These are phyloP conservation scores for Ambrosia trifida DNA, from an alignment of 129 eudicot species.

Conservation along the genomic window DNA sequence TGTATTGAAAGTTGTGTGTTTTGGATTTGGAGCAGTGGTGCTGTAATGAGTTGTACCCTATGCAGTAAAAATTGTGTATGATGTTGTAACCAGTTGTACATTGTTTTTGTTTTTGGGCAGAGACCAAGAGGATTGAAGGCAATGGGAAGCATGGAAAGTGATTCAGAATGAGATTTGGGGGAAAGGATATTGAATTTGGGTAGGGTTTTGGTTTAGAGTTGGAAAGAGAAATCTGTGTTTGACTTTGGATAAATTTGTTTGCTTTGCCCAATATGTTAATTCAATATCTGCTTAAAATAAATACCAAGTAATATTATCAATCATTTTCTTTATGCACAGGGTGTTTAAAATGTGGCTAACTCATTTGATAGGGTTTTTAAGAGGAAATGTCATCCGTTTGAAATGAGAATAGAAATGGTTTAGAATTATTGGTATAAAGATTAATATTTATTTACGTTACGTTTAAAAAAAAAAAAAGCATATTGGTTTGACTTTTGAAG, in stretches of 20 bases:
- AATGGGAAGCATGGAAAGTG: conserved; percentile 77
- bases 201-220: conserved; percentile 30
- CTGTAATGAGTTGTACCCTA: conserved; percentile 14
- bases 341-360: too few relatives aligned
- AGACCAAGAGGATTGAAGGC: conserved; percentile 84
- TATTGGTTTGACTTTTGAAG: background rate
- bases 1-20: background rate
- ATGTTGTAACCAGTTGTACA: conserved; percentile 19
- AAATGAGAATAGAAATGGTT: background rate
- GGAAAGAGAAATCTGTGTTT: conserved; percentile 18
- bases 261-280: background rate
- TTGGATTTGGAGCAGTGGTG: background rate
- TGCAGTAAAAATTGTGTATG: conserved; percentile 6
- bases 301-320: conserved; percentile 10
- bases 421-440: too few relatives aligned
- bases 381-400: too few relatives aligned
- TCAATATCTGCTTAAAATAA: conserved; percentile 25
- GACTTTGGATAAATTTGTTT: conserved; percentile 21
- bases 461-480: too few relatives aligned
- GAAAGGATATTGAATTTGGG: conserved; percentile 21
- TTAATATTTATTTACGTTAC: too few relatives aligned
- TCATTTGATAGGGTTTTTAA: too few relatives aligned
- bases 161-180: conserved; percentile 53
- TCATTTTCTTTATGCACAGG: background rate
- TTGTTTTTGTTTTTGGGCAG: conserved; percentile 38